Percentiles rank a stretch among this genome's conserved stretches.
Evolutionary conservation across 495 filamentous ascomycete species (phyloP).

Genomic region (Clavariopsis aquatica): DNA sequence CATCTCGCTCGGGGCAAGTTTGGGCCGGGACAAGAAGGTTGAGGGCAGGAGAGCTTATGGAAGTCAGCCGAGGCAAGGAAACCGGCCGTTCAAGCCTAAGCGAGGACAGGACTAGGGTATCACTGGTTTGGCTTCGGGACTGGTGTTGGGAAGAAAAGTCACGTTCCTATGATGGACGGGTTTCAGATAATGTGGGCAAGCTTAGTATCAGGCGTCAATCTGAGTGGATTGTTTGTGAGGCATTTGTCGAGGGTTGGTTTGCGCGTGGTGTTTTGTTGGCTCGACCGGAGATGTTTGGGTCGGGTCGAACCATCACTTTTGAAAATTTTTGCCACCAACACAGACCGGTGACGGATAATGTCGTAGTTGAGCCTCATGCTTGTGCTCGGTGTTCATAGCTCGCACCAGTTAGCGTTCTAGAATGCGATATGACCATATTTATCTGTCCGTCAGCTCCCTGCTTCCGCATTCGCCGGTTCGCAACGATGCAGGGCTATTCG

Average conservation of each 20-base stretch:
- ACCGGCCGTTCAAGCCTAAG: slow-evolving; percentile 32
- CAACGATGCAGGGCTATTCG: background rate
- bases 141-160: slow-evolving; percentile 2
- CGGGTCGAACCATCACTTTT: background rate
- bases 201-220: background rate
- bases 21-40: slow-evolving; percentile 84
- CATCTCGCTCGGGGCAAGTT: slow-evolving; percentile 80
- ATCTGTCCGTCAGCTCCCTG: background rate
- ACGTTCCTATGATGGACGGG: background rate
- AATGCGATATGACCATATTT: background rate
- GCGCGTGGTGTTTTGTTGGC: background rate
- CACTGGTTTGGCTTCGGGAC: background rate
- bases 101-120: background rate
- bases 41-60: slow-evolving; percentile 79
- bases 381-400: background rate
- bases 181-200: background rate
- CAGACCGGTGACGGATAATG: background rate
- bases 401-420: background rate
- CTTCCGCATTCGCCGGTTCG: background rate
- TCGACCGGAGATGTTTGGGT: background rate
- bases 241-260: background rate
- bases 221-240: background rate
- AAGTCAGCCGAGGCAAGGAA: slow-evolving; percentile 58
- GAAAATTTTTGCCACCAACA: background rate
- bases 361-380: background rate